Evolutionary conservation across 202 grass and related monocot species (phyloP).

Genomic region (Schoenoplectus triqueter): DNA sequence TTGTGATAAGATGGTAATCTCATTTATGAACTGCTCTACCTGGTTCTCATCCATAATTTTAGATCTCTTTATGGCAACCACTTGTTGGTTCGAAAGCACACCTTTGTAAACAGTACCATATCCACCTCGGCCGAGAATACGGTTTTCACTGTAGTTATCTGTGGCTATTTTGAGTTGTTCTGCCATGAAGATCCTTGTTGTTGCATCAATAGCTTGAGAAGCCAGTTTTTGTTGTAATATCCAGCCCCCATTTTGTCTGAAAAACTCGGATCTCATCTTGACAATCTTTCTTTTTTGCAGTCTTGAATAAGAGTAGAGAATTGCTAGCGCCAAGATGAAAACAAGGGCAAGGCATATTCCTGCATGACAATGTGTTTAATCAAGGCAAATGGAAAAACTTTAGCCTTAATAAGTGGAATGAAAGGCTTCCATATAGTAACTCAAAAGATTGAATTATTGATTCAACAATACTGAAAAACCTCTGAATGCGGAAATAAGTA

Average conservation of each 20-base stretch:
- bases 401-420: not conserved
- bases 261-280: conserved; percentile 34
- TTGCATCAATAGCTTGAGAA: conserved; percentile 35
- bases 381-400: not conserved
- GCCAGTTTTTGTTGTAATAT: conserved; percentile 42
- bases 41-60: conserved; percentile 45
- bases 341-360: conserved; percentile 21
- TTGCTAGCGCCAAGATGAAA: not conserved
- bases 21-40: conserved; percentile 47
- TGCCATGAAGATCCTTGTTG: conserved; percentile 42
- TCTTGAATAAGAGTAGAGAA: conserved; percentile 21
- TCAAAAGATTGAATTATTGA: not conserved
- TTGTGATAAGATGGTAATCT: conserved; percentile 43
- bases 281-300: conserved; percentile 19
- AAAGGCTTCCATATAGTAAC: not conserved
- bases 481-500: not conserved
- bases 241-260: conserved; percentile 45
- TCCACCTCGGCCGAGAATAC: conserved; percentile 38
- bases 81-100: conserved; percentile 18
- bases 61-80: conserved; percentile 48
- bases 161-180: conserved; percentile 43
- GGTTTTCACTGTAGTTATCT: conserved; percentile 30
- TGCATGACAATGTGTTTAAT: conserved; percentile 3
- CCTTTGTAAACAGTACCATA: conserved; percentile 44
- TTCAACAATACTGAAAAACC: not conserved